These are phyloP conservation scores for Dichomitus squalens DNA, from an alignment of 1,284 basidiomycete genomes.

Conservation along the genomic window DNA sequence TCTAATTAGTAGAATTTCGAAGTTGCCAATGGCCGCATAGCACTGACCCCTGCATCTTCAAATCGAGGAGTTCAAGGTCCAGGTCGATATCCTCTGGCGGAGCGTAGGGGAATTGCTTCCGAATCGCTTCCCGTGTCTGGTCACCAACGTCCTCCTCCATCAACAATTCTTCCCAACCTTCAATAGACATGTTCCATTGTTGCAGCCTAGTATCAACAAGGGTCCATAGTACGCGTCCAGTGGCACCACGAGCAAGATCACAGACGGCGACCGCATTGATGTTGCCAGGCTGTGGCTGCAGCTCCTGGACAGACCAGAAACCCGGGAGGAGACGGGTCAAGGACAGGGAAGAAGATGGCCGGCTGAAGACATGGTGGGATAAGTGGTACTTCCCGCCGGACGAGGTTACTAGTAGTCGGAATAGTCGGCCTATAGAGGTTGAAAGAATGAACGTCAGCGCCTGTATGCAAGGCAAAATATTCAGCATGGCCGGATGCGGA, in stretches of 20 bases:
- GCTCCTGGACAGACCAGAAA: conserved; percentile 45
- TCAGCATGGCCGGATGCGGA: neutral
- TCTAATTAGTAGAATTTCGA: neutral
- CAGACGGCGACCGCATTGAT: conserved; percentile 62
- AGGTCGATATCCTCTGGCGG: conserved; percentile 47
- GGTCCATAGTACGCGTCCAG: conserved; percentile 60
- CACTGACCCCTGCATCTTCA: conserved; percentile 62
- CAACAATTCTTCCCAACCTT: conserved; percentile 67
- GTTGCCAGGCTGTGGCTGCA: conserved; percentile 50
- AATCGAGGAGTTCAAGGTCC: conserved; percentile 71
- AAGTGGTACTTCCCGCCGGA: conserved; percentile 69
- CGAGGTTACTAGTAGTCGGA: conserved; percentile 64
- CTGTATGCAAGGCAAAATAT: conserved; percentile 34
- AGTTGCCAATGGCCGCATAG: neutral
- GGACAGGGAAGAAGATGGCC: conserved; percentile 52
- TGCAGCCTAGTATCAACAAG: conserved; percentile 69
- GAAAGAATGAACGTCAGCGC: conserved; percentile 68
- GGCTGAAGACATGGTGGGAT: conserved; percentile 56
- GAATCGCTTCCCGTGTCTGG: conserved; percentile 44
- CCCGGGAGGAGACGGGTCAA: conserved; percentile 62
- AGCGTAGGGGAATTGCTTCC: conserved; percentile 41
- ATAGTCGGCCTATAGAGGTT: conserved; percentile 67
- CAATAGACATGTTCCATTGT: conserved; percentile 63
- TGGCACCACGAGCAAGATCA: conserved; percentile 34
- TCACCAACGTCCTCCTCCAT: conserved; percentile 55